Evolutionary conservation across 2,329 filamentous ascomycete species (phyloP).

Genomic region (Fusarium sp.): DNA sequence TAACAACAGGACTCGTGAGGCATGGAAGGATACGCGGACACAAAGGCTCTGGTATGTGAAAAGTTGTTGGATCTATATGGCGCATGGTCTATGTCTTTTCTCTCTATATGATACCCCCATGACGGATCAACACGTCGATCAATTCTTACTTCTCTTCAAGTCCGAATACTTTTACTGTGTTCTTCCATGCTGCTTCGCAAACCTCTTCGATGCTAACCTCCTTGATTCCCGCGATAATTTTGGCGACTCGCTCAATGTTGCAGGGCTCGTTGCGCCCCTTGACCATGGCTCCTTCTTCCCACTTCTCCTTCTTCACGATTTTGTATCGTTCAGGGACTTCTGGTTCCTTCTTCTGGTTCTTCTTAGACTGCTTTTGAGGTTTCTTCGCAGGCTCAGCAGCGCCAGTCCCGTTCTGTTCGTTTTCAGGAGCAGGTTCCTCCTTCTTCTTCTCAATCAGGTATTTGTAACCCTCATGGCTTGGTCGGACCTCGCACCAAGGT

Average conservation of each 20-base stretch:
- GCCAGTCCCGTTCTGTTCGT: constrained; percentile 40
- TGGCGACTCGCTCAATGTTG: constrained; percentile 86
- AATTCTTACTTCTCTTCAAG: constrained; percentile 58
- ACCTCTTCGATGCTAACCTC: constrained; percentile 82
- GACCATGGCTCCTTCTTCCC: constrained; percentile 86
- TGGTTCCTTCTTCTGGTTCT: constrained; percentile 69
- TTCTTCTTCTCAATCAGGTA: constrained; percentile 65
- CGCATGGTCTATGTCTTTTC: constrained; percentile 43
- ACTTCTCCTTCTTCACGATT: constrained; percentile 95
- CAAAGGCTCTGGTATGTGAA: constrained; percentile 65
- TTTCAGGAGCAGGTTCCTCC: constrained; percentile 34
- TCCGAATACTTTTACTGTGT: constrained; percentile 83
- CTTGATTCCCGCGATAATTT: constrained; percentile 88
- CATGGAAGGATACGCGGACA: constrained; percentile 72
- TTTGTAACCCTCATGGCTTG: constrained; percentile 86
- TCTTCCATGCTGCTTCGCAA: constrained; percentile 85
- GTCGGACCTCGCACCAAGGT: constrained; percentile 95
- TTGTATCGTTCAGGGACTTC: constrained; percentile 80
- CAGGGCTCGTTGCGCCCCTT: constrained; percentile 96
- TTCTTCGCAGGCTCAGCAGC: constrained; percentile 38
- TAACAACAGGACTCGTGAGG: constrained; percentile 77
- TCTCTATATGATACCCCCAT: constrained; percentile 49
- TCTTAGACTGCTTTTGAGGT: constrained; percentile 56
- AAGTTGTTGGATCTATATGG: constrained; percentile 29
- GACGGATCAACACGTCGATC: constrained; percentile 16